These are phyloP conservation scores for Deinandra increscens DNA, from an alignment of 129 eudicot genomes.

Conservation along the genomic window DNA sequence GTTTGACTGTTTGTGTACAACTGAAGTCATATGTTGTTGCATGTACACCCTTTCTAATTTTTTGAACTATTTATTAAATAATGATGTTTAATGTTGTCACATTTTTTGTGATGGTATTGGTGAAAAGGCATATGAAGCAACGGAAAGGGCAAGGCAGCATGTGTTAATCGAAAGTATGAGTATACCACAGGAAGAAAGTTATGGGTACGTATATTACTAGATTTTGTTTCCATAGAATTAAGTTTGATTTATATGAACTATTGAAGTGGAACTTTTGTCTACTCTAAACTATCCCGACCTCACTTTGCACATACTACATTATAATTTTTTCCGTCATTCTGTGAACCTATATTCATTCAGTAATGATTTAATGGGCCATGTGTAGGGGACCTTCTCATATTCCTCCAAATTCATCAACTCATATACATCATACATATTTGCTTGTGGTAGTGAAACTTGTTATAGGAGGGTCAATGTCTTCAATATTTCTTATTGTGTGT, in stretches of 20 bases:
- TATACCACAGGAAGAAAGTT: conserved; percentile 60
- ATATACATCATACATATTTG: not conserved
- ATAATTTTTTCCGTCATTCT: not conserved
- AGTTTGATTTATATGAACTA: not conserved
- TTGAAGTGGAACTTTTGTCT: conserved; percentile 1
- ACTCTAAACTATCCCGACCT: conserved; percentile 11
- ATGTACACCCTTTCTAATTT: not conserved
- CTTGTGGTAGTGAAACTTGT: conserved; percentile 1
- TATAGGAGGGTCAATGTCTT: not conserved
- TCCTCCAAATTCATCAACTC: not conserved
- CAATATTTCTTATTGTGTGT: no score
- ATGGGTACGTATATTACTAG: conserved; percentile 52
- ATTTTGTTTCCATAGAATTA: not conserved
- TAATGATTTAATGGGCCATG: no score
- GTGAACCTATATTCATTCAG: no score
- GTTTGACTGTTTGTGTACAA: not conserved
- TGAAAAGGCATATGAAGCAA: conserved; percentile 74
- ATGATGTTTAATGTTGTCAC: not conserved
- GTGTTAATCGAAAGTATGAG: conserved; percentile 47
- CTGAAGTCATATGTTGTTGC: not conserved
- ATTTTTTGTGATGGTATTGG: conserved; percentile 26
- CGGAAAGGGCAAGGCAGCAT: conserved; percentile 71
- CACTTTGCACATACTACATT: conserved; percentile 4
- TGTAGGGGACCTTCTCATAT: no score
- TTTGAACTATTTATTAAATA: conserved; percentile 2